Evolutionary conservation across 2,329 filamentous ascomycete species (phyloP), one percentile per base, ranked within the genome.

Genomic region (Aspergillus unguis): DNA sequence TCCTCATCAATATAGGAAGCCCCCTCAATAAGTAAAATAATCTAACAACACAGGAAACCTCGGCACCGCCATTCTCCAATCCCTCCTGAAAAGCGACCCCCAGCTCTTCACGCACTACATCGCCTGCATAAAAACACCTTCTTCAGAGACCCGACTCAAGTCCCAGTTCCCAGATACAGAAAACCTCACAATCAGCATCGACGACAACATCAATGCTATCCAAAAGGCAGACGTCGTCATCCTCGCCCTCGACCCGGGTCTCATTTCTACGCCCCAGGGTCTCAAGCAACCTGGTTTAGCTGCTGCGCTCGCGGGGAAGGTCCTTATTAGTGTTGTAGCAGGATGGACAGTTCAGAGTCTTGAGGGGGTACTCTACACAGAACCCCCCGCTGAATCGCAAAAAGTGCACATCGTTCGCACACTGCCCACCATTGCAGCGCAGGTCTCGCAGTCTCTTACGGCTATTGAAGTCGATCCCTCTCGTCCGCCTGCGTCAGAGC

Each of bases 391-490:
- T 0, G 6, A 31, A 1, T 44, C 44, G 2, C 59, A 62, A 31
- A 50, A 52, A 23, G 64, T 63, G 1, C 67, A 61, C 48, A 60
- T 77, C 2, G 56, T 75, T 2, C 71, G 75, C 26, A 71, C 72
- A 0, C 69, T 78, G 4, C 76, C 75, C 2, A 78, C 76, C 53
- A 75, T 77, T 10, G 73, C 73, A 0, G 74, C 75, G 1, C 67
- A 70, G 6, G 76, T 71, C 1, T 71, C 73, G 0, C 69, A 77
- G 46, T 75, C 74, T 0, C 62, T 75, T 41, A 77, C 77, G 6
- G 77, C 81, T 7, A 79, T 84, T 46, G 75, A 77, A 33, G 76
- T 70, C 1, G 71, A 71, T 1, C 75, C 77, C 1, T n/a, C 36
- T 3, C 17, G 11, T 0, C 70, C 75, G 1, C 69, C 80, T 1